These are phyloP conservation scores for Monilinia aucupariae DNA, from an alignment of 2,329 filamentous ascomycete genomes.

Conservation along the genomic window DNA sequence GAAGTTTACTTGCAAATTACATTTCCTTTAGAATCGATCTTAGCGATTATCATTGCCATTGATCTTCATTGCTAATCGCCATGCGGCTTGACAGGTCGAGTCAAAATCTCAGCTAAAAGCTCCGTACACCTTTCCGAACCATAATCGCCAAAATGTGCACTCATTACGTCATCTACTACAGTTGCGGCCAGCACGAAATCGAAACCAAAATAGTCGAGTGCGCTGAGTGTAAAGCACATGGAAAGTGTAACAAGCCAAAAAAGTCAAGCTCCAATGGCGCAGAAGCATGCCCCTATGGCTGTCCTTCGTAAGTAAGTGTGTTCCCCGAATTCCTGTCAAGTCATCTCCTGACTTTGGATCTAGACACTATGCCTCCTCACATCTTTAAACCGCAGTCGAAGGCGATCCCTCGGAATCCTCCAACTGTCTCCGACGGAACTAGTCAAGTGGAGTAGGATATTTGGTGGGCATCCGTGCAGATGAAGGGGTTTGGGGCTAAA, in stretches of 20 bases:
- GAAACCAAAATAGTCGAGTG: background rate
- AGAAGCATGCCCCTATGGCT: constrained; percentile 10
- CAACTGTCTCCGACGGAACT: constrained; percentile 6
- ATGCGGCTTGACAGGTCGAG: background rate
- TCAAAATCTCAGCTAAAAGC: background rate
- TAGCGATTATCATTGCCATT: constrained; percentile 1
- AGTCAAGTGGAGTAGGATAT: constrained; percentile 11
- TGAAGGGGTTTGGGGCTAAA: constrained; percentile 10
- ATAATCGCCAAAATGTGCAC: constrained; percentile 13
- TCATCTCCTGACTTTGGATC: background rate
- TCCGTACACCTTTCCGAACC: background rate
- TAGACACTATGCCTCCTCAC: background rate
- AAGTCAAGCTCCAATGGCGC: background rate
- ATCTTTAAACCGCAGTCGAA: constrained; percentile 10
- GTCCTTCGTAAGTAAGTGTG: constrained; percentile 16
- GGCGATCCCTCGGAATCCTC: constrained; percentile 2
- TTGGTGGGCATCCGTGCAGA: constrained; percentile 9
- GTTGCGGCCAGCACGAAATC: background rate
- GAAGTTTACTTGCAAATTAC: background rate
- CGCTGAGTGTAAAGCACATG: constrained; percentile 2
- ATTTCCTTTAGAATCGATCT: background rate
- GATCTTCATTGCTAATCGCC: background rate
- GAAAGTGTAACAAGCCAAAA: background rate
- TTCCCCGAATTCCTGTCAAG: background rate
- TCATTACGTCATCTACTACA: constrained; percentile 1